Percentiles rank a stretch among this genome's conserved stretches.
Conservation (phyloP, 139 green algal species). For the Deuterostichococcus epilithicus region DNA sequence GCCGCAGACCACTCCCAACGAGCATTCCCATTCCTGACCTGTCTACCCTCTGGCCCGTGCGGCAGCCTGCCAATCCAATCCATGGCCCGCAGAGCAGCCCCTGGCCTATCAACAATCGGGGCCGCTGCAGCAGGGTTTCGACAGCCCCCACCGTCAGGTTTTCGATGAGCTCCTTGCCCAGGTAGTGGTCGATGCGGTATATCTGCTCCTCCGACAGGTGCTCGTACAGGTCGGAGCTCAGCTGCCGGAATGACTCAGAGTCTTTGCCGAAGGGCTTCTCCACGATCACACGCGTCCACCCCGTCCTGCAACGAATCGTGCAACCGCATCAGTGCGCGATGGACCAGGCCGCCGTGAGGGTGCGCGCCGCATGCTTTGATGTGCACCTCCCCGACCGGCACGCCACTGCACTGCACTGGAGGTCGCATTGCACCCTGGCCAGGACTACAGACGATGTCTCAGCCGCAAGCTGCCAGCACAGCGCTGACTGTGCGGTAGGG, state of each 20-base stretch:
- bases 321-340: neutral
- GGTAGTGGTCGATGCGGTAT: slow-evolving; percentile 99
- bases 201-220: slow-evolving; percentile 96
- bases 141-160: slow-evolving; percentile 81
- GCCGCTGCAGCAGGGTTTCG: neutral
- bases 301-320: slow-evolving; percentile 39
- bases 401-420: too few relatives aligned
- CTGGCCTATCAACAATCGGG: neutral
- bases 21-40: too few relatives aligned
- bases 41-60: too few relatives aligned
- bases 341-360: too few relatives aligned
- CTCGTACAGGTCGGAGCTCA: slow-evolving; percentile 65
- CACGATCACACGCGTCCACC: slow-evolving; percentile 97
- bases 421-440: too few relatives aligned
- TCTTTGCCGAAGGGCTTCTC: slow-evolving; percentile 99
- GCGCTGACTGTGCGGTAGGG: neutral
- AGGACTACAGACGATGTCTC: neutral
- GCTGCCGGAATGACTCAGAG: slow-evolving; percentile 66
- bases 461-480: neutral
- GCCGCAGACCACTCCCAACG: too few relatives aligned
- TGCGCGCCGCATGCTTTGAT: too few relatives aligned
- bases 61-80: too few relatives aligned
- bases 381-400: too few relatives aligned
- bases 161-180: slow-evolving; percentile 99
- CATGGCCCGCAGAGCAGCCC: too few relatives aligned